Percentiles rank a stretch among this genome's conserved stretches.
Evolutionary conservation across 1,284 basidiomycete genomes (phyloP).

Genomic region (Leccinum griseonigrum): DNA sequence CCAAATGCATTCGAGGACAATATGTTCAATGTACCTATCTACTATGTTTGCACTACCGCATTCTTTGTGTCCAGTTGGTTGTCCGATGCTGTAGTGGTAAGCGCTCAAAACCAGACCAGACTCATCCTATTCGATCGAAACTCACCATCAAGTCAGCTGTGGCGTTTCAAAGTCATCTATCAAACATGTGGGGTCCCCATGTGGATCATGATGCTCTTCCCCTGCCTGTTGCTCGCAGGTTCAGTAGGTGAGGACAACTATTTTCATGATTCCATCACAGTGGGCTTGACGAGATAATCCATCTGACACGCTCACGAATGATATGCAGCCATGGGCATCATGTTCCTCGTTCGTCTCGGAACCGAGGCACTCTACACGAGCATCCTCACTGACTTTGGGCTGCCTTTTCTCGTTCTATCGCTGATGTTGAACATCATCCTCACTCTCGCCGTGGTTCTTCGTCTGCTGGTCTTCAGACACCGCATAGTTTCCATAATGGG

Average conservation of each 20-base stretch:
- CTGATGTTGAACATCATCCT: neutral
- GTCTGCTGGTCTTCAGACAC: neutral
- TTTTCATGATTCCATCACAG: neutral
- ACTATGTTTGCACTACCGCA: fast-evolving
- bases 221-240: neutral
- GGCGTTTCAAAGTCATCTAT: neutral
- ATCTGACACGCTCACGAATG: neutral
- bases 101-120: neutral
- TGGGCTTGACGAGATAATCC: neutral
- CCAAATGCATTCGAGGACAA: neutral
- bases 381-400: neutral
- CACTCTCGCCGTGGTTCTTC: neutral
- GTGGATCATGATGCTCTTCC: neutral
- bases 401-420: neutral
- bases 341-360: neutral
- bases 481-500: neutral
- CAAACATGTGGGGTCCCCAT: neutral
- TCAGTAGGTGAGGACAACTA: neutral
- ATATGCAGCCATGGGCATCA: neutral
- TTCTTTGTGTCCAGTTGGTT: neutral
- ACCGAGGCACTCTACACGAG: neutral
- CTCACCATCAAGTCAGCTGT: neutral
- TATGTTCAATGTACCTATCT: neutral
- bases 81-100: neutral
- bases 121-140: neutral